A percentile compares a stretch with the other conserved stretches of the same genome.
Evolutionary conservation across 495 filamentous ascomycete species (phyloP).

Genomic region (Xylaria sp.): DNA sequence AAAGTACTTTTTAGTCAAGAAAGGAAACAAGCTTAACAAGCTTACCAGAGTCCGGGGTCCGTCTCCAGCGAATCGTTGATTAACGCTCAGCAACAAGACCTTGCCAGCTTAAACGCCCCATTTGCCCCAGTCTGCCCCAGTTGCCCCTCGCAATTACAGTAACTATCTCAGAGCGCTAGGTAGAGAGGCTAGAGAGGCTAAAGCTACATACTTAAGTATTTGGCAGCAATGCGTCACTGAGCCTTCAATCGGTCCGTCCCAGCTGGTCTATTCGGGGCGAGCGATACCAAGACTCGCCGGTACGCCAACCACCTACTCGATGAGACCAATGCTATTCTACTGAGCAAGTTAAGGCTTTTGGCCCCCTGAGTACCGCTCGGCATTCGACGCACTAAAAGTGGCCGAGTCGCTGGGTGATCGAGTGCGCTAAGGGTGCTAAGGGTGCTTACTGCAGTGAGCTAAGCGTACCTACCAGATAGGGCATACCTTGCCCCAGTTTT

Average conservation of each 20-base stretch:
- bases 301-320: not conserved
- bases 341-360: not conserved
- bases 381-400: not conserved
- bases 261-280: constrained; percentile 2
- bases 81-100: constrained; percentile 5
- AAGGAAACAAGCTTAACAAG: not conserved
- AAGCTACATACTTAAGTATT: not conserved
- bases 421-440: not conserved
- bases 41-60: not conserved
- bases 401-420: not conserved
- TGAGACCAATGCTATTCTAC: not conserved
- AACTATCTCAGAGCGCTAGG: constrained; percentile 5
- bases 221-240: not conserved
- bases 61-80: constrained; percentile 7
- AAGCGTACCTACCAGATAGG: not conserved
- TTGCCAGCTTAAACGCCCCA: constrained; percentile 23
- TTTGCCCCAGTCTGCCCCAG: constrained; percentile 9
- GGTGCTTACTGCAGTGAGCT: not conserved
- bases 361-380: constrained; percentile 4
- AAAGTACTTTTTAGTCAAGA: not conserved
- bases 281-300: not conserved
- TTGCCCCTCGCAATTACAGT: constrained; percentile 26
- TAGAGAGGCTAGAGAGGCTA: not conserved
- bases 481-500: not conserved
- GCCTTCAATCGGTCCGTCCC: constrained; percentile 21